Conservation (phyloP, 2,329 filamentous ascomycete genomes). For the Arthrobotrys musiformis region DNA sequence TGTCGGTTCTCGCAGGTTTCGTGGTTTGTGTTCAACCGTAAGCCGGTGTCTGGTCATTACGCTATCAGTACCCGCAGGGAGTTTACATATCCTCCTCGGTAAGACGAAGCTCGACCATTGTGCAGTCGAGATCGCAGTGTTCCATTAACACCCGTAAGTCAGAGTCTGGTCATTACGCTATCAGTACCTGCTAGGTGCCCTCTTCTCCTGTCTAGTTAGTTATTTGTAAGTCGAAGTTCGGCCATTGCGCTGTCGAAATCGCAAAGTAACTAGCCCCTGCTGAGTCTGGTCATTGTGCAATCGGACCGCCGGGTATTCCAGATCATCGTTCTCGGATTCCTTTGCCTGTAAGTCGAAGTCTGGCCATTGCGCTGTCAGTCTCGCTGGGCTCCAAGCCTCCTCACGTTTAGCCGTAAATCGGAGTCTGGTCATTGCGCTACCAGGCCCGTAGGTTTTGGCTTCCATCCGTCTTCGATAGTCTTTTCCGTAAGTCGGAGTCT, state of each 20-base stretch:
- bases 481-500: background rate
- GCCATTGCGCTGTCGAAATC: constrained; percentile 5
- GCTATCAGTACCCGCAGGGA: background rate
- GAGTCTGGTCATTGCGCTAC: background rate
- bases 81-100: background rate
- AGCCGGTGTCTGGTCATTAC: background rate
- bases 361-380: background rate
- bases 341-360: background rate
- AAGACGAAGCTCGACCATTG: background rate
- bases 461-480: background rate
- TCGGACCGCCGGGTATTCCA: background rate
- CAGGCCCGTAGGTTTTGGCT: background rate
- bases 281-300: too few species aligned
- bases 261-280: background rate
- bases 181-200: background rate
- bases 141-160: background rate
- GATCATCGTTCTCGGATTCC: background rate
- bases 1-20: background rate
- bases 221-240: background rate
- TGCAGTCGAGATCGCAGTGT: background rate
- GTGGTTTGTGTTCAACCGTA: background rate
- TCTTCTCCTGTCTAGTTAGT: background rate
- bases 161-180: constrained; percentile 1
- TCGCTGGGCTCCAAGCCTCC: background rate
- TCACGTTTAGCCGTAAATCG: background rate